Evolutionary conservation across 805 yeast genomes (phyloP), one percentile per base, ranked within the genome.

Genomic region (Starmera amethionina): DNA sequence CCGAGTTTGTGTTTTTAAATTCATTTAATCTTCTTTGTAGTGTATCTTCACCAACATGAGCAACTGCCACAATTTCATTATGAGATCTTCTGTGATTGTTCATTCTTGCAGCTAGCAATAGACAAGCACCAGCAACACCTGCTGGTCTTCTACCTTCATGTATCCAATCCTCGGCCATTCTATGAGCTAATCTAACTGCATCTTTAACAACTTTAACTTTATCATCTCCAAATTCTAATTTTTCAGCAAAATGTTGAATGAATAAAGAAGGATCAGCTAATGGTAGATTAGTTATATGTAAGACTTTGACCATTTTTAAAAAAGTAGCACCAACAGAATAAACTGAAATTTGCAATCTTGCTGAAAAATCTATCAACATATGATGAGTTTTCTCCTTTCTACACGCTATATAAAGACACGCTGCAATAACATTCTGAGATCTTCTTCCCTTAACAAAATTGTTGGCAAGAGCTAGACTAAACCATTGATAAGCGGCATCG

Each of bases 91-190:
- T 73, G 57, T 84, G 80, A 55, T 89, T 89, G 62, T 93, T 93
- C 97, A 93, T 94, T 61, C 98, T 73, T 2, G 97, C 93, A 0
- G 99, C 98, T 38, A 93, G 64, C 35, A 94, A 58, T 2, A 93
- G 68, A 61, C 97, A 88, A 0, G 98, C 98, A 18, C 97, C 99
- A 0, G 98, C 98, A 40, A 93, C 77, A 52, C 99, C 98, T 0
- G 98, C 97, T 0, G 99, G 98, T 46, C 97, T 72, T 56, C 99
- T 74, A 22, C 99, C 99, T 62, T 87, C 95, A 57, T 81, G 85
- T 49, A 93, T 83, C 97, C 97, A 93, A 55, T 93, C 97, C 34
- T 78, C 75, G 12, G 89, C 72, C 99, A 93, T 93, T 49, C 96
- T 70, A 55, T 78, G 85, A 0, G 96, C 95, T 18, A 93, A 63